phyloP scores from a whole-genome alignment of 139 green algal genomes.

The Mesostigma viride region DNA sequence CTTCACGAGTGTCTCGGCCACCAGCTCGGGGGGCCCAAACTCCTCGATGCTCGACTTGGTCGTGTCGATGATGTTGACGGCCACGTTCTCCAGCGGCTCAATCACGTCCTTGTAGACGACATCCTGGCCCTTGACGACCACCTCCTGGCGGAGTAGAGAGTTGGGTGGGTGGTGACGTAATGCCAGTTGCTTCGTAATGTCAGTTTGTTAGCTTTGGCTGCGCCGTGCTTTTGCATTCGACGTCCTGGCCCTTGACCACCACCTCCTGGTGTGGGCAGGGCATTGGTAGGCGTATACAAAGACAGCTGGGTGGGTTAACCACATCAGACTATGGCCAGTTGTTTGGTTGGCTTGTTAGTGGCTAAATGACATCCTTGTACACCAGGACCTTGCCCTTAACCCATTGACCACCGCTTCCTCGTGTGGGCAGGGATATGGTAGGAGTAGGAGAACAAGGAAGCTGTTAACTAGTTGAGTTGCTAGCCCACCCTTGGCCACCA shows the following conservation, averaged over 20 bases:
- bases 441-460: background rate
- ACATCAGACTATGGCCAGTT: background rate
- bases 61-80: slow-evolving; percentile 72
- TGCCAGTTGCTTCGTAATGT: background rate
- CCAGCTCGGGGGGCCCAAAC: slow-evolving; percentile 57
- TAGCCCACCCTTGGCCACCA: no score
- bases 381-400: no score
- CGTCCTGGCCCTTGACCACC: no score
- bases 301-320: background rate
- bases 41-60: slow-evolving; percentile 75
- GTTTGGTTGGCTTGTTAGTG: no score
- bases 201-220: no score
- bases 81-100: slow-evolving; percentile 90
- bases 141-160: slow-evolving; percentile 27
- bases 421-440: background rate
- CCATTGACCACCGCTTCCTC: no score
- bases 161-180: background rate
- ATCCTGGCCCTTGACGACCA: slow-evolving; percentile 69
- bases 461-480: no score
- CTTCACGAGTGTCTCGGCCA: no score
- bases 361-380: no score
- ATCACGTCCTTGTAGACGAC: slow-evolving; percentile 96
- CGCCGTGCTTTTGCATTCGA: no score
- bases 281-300: background rate
- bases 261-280: background rate